Conservation (phyloP, 805 yeast species). For the Metschnikowia lochheadii region DNA sequence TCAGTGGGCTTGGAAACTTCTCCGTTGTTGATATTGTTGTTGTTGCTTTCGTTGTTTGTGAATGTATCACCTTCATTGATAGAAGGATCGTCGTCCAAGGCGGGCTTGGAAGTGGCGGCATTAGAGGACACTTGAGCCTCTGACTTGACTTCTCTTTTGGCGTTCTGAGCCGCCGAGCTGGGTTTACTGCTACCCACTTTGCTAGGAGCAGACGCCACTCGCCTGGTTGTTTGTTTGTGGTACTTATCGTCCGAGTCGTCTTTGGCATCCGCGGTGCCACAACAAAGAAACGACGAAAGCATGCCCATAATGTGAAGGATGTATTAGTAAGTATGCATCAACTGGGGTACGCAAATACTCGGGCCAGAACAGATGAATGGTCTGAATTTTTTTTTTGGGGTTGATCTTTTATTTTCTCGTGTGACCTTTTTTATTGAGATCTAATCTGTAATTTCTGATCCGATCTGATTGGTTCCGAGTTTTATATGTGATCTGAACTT, state of each 20-base stretch:
- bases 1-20: no score
- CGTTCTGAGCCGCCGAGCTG: background rate
- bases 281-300: constrained; percentile 35
- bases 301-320: constrained; percentile 22
- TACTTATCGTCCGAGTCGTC: constrained; percentile 32
- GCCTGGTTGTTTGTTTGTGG: constrained; percentile 17
- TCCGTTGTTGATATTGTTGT: background rate
- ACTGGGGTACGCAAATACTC: background rate
- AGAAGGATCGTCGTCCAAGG: constrained; percentile 36
- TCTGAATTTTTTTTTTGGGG: no score
- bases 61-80: constrained; percentile 41
- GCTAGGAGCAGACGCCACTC: background rate
- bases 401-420: no score
- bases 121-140: background rate
- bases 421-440: no score
- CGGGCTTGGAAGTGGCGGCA: constrained; percentile 4
- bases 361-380: background rate
- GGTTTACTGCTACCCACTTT: background rate
- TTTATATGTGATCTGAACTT: no score
- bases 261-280: constrained; percentile 29
- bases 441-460: no score
- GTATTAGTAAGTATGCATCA: background rate
- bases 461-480: no score
- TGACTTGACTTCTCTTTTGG: background rate
- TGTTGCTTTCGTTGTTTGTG: constrained; percentile 30